A percentile compares a stretch with the other conserved stretches of the same genome.
Conservation (phyloP, 2,329 filamentous ascomycete species). For the Trichoderma brevicompactum region DNA sequence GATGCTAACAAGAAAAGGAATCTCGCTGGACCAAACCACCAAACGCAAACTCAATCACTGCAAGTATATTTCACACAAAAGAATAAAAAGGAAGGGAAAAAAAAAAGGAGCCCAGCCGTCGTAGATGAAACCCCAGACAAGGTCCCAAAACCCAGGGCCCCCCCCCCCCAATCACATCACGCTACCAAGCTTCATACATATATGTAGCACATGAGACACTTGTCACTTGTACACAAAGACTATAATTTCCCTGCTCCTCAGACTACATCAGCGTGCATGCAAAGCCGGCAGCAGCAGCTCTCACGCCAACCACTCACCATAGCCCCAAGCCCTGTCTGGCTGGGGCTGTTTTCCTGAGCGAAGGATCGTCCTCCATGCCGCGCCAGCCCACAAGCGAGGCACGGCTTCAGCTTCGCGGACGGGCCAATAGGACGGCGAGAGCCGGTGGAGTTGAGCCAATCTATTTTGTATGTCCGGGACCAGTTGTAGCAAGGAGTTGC, state of each 20-base stretch:
- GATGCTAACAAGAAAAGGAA: not conserved
- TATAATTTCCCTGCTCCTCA: slow-evolving; percentile 8
- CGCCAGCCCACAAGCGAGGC: slow-evolving; percentile 1
- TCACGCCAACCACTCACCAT: slow-evolving; percentile 5
- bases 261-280: slow-evolving; percentile 22
- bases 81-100: not conserved
- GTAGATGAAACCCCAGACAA: slow-evolving; percentile 12
- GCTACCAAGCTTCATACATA: not conserved
- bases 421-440: not conserved
- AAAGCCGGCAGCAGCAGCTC: not conserved
- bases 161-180: not conserved
- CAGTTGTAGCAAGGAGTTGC: too few relatives aligned
- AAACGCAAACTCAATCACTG: not conserved
- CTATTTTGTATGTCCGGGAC: not conserved
- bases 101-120: not conserved
- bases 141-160: not conserved
- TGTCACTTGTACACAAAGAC: not conserved
- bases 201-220: not conserved
- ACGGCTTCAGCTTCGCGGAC: slow-evolving; percentile 10
- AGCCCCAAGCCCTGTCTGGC: not conserved
- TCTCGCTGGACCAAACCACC: not conserved
- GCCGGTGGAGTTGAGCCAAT: not conserved
- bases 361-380: slow-evolving; percentile 25
- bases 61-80: not conserved
- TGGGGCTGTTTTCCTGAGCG: not conserved